Percentiles rank a stretch among this genome's conserved stretches.
phyloP scores from a whole-genome alignment of 139 green algal species.

The Tetradesmus lagerheimii region DNA sequence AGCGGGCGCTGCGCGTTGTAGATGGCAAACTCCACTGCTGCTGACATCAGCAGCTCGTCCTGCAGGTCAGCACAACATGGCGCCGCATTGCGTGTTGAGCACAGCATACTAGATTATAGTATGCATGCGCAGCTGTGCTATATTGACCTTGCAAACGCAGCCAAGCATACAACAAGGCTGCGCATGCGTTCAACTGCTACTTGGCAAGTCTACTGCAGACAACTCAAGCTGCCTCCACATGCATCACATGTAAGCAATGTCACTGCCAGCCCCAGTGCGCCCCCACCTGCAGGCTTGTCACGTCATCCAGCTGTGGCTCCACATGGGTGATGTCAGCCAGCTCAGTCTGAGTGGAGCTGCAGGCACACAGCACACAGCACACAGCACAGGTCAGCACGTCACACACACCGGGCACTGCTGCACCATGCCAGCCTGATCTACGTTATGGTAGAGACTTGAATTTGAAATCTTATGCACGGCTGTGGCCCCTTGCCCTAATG shows the following conservation, averaged over 20 bases:
- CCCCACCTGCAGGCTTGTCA: constrained; percentile 22
- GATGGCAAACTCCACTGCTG: constrained; percentile 74
- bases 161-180: neutral
- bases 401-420: too few species aligned
- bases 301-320: constrained; percentile 44
- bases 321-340: constrained; percentile 30
- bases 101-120: too few species aligned
- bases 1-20: constrained; percentile 64
- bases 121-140: neutral
- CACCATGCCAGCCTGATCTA: too few species aligned
- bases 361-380: neutral
- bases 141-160: too few species aligned
- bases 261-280: neutral
- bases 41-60: constrained; percentile 72
- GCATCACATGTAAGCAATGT: too few species aligned
- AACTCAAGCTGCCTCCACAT: too few species aligned
- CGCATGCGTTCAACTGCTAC: too few species aligned
- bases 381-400: neutral
- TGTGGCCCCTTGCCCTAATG: too few species aligned
- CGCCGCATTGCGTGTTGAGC: too few species aligned
- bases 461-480: too few species aligned
- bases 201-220: too few species aligned
- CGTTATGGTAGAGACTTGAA: too few species aligned
- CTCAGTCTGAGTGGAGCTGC: constrained; percentile 42
- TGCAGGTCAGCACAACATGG: constrained; percentile 39